Percentiles rank a stretch among this genome's conserved stretches.
phyloP scores from a whole-genome alignment of 1,139 yeast genomes.

The Pichia sp. region DNA sequence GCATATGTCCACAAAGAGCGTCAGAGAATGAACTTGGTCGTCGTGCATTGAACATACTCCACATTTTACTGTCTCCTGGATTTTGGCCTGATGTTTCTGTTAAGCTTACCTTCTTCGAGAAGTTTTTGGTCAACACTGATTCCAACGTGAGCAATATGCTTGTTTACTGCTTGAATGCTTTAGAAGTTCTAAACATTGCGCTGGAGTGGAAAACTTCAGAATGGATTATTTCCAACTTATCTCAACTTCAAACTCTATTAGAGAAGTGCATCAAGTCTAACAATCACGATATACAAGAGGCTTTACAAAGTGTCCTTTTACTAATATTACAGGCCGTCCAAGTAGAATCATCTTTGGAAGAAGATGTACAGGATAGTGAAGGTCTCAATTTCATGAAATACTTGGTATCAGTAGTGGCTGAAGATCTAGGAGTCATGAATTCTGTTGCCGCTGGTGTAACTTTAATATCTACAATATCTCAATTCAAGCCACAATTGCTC shows the following conservation, averaged over 20 bases:
- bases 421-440: constrained; percentile 77
- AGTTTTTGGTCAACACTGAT: constrained; percentile 76
- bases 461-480: constrained; percentile 76
- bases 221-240: constrained; percentile 73
- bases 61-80: constrained; percentile 64
- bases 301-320: constrained; percentile 67
- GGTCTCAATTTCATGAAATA: constrained; percentile 53
- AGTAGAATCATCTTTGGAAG: constrained; percentile 45
- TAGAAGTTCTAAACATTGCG: constrained; percentile 85
- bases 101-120: constrained; percentile 79
- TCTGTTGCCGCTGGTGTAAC: constrained; percentile 90
- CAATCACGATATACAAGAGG: constrained; percentile 80
- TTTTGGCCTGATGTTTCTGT: constrained; percentile 88
- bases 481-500: constrained; percentile 65
- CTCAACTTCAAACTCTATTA: constrained; percentile 63
- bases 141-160: constrained; percentile 56
- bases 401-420: constrained; percentile 67
- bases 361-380: constrained; percentile 51
- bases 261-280: constrained; percentile 83
- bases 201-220: constrained; percentile 68
- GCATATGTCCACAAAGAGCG: constrained; percentile 81
- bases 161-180: constrained; percentile 81
- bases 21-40: constrained; percentile 81
- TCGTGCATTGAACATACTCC: constrained; percentile 70
- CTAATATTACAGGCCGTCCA: constrained; percentile 63